A percentile compares a stretch with the other conserved stretches of the same genome.
phyloP scores from a whole-genome alignment of 2,329 filamentous ascomycete genomes.

The Dendryphion nanum region DNA sequence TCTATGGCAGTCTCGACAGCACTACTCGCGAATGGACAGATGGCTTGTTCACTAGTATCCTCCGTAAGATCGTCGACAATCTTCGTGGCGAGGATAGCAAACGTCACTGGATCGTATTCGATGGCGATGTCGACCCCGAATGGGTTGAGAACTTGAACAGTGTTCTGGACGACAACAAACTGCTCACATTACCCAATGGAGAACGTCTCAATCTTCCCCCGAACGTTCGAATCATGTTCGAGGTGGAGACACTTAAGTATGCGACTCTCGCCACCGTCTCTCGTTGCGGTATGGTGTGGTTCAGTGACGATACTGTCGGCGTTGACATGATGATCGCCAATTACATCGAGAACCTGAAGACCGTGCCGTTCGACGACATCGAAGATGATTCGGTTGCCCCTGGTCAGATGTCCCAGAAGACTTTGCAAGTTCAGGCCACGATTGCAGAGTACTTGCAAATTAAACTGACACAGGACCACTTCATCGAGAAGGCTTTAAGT shows the following conservation, averaged over 20 bases:
- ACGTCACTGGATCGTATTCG: slow-evolving; percentile 98
- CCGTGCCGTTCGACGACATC: slow-evolving; percentile 86
- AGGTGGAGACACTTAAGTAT: slow-evolving; percentile 96
- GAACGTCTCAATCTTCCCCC: slow-evolving; percentile 91
- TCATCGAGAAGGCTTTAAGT: slow-evolving; percentile 74
- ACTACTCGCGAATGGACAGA: slow-evolving; percentile 99
- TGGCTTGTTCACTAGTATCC: slow-evolving; percentile 93
- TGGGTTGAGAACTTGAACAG: slow-evolving; percentile 99
- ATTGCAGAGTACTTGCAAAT: slow-evolving; percentile 76
- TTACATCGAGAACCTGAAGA: slow-evolving; percentile 81
- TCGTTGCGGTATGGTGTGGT: slow-evolving; percentile 99
- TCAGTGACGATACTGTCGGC: slow-evolving; percentile 95
- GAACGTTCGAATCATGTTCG: slow-evolving; percentile 99
- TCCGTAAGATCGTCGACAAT: slow-evolving; percentile 98
- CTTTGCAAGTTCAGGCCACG: slow-evolving; percentile 73
- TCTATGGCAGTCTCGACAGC: slow-evolving; percentile 93
- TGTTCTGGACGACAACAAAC: slow-evolving; percentile 98
- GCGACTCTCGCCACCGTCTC: slow-evolving; percentile 97
- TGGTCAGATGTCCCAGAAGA: slow-evolving; percentile 56
- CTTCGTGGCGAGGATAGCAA: slow-evolving; percentile 95
- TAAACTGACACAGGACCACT: slow-evolving; percentile 74
- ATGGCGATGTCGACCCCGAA: slow-evolving; percentile 97
- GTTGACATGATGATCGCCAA: slow-evolving; percentile 89
- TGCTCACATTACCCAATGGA: slow-evolving; percentile 94
- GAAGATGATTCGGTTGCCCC: slow-evolving; percentile 82